Percentiles rank a stretch among this genome's conserved stretches.
Conservation (phyloP, 2,329 filamentous ascomycete genomes). For the Trichoderma cornu-damae region DNA sequence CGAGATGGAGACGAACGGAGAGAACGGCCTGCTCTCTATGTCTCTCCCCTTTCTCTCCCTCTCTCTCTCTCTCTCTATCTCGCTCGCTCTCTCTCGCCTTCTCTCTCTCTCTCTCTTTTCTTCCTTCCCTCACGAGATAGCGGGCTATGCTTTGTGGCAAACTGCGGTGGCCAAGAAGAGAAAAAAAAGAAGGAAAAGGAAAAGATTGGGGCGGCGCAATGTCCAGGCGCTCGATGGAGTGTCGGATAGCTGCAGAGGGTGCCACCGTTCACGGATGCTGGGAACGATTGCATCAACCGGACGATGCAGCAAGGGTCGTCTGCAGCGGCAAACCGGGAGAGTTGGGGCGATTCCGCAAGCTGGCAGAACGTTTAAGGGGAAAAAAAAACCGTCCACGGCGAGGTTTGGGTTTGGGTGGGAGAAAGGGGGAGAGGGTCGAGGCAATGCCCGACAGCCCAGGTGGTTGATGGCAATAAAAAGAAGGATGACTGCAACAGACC, state of each 20-base stretch:
- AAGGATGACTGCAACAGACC: neutral
- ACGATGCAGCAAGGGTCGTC: slow-evolving; percentile 13
- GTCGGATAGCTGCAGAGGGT: slow-evolving; percentile 7
- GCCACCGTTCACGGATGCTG: slow-evolving; percentile 12
- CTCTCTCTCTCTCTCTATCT: neutral
- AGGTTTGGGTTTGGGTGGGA: slow-evolving; percentile 1
- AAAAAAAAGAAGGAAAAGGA: no score
- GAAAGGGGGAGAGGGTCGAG: neutral
- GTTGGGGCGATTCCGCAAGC: slow-evolving; percentile 5
- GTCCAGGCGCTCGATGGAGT: slow-evolving; percentile 8
- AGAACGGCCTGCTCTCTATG: no score
- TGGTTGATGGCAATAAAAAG: slow-evolving; percentile 17
- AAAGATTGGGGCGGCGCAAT: neutral
- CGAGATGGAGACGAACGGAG: neutral
- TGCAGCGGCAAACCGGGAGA: slow-evolving; percentile 10
- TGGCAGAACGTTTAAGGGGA: slow-evolving; percentile 5
- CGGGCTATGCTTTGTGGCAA: neutral
- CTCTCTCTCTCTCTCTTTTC: neutral
- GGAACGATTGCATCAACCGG: slow-evolving; percentile 11
- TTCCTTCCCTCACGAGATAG: neutral
- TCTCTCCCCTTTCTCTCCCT: no score
- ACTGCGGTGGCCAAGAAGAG: neutral
- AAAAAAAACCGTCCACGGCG: slow-evolving; percentile 19
- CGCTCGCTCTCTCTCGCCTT: neutral
- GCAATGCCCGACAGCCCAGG: neutral